Evolutionary conservation across 805 yeast species (phyloP), one percentile per base, ranked within the genome.

Genomic region (Starmera dryadoides): DNA sequence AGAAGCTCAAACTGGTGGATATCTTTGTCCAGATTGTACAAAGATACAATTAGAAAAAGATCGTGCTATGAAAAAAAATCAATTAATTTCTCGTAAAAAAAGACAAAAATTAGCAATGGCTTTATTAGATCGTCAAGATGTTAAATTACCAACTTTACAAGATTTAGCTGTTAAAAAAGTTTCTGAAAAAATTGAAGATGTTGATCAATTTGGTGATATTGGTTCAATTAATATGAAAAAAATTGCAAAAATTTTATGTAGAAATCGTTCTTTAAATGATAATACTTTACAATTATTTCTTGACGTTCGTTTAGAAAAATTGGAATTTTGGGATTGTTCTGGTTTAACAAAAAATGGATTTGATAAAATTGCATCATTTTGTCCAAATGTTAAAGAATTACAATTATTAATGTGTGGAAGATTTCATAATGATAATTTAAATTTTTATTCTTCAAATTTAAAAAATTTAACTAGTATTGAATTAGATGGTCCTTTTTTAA

Each of bases 281-380:
- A 64, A 72, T 15, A 88, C 97, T 0, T 58, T 89, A 55, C 64
- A 79, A 34, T 65, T 93, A 35, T 91, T 93, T 53, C 62, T 93
- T 38, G 77, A 78, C 35, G 72, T 86, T 0, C 68, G 71, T 14
- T 56, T 78, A 36, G 72, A 61, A 40, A 57, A 62, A 4, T 61
- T 93, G 22, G 84, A 84, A 45, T 78, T 93, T 45, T 86, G 95
- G 88, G 99, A 93, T 61, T 93, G 99, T 58, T 87, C 96, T 0
- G 79, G 77, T 36, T 68, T 93, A 15, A 75, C 77, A 19, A 69
- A 72, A 31, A 81, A 75, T 43, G 74, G 93, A 0, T 71, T 81
- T 44, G 73, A 75, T 49, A 69, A 77, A 46, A 76, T 93, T 30
- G 88, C 89, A 0, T 69, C 94, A 0, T 82, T 64, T 55, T 86